Percentiles rank a stretch among this genome's conserved stretches.
phyloP scores from a whole-genome alignment of 2,329 filamentous ascomycete species.

The Aureobasidium sp. region DNA sequence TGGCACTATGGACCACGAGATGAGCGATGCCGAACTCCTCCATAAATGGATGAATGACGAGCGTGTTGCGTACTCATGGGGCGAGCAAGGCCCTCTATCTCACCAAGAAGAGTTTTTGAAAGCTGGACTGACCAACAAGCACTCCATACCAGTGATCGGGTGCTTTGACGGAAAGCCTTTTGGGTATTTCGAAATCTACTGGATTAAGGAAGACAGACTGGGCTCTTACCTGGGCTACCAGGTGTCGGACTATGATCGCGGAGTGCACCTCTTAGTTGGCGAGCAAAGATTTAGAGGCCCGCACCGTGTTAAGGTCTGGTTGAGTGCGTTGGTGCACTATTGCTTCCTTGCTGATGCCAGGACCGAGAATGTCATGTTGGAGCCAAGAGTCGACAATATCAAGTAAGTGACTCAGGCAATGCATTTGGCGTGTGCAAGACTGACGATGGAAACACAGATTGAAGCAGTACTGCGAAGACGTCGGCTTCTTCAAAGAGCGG shows the following conservation, averaged over 20 bases:
- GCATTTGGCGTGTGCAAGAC: background rate
- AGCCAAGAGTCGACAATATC: conserved; percentile 84
- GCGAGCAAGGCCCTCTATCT: conserved; percentile 49
- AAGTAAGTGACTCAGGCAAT: conserved; percentile 53
- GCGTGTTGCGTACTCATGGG: conserved; percentile 82
- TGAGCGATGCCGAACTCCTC: conserved; percentile 61
- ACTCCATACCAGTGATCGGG: conserved; percentile 86
- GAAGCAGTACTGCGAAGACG: conserved; percentile 60
- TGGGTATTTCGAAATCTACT: conserved; percentile 97
- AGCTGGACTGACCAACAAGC: conserved; percentile 55
- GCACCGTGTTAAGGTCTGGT: conserved; percentile 71
- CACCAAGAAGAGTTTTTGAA: conserved; percentile 63
- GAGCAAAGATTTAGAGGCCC: conserved; percentile 84
- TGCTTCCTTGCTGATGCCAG: conserved; percentile 69
- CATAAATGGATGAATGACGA: conserved; percentile 84
- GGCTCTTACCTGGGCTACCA: conserved; percentile 60
- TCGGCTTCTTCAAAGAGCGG: conserved; percentile 78
- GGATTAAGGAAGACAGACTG: conserved; percentile 86
- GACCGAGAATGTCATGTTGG: conserved; percentile 76
- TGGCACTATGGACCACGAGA: conserved; percentile 23
- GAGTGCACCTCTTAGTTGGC: conserved; percentile 80
- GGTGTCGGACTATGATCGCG: conserved; percentile 75
- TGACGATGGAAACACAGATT: conserved; percentile 43
- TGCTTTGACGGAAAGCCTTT: conserved; percentile 94
- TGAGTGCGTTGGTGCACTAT: conserved; percentile 82